Conservation (phyloP, 176 grass and related monocot species). For the Hordeum vulgare region MorexV3_pseudomolecules_assembly NC_058519.1:588765169-588765668, state of each 20-base stretch:
- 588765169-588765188: background rate
- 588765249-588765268: background rate
- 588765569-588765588: too few species aligned
- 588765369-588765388: background rate
- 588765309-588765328: background rate
- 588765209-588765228: background rate
- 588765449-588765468: too few species aligned
- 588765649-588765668: background rate
- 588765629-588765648: background rate
- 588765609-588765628: background rate
- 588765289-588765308: background rate
- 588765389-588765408: background rate
- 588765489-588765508: too few species aligned
- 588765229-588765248: background rate
- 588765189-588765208: slow-evolving; percentile 7
- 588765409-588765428: background rate
- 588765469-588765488: too few species aligned
- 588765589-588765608: too few species aligned
- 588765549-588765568: too few species aligned
- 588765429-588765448: too few species aligned
- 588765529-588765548: too few species aligned
- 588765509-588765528: too few species aligned
- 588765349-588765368: too few species aligned
- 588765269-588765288: background rate
- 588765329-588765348: background rate